These are phyloP conservation scores for Brassica carinata DNA, from an alignment of 345 rosid genomes.

Conservation along the genomic window DNA sequence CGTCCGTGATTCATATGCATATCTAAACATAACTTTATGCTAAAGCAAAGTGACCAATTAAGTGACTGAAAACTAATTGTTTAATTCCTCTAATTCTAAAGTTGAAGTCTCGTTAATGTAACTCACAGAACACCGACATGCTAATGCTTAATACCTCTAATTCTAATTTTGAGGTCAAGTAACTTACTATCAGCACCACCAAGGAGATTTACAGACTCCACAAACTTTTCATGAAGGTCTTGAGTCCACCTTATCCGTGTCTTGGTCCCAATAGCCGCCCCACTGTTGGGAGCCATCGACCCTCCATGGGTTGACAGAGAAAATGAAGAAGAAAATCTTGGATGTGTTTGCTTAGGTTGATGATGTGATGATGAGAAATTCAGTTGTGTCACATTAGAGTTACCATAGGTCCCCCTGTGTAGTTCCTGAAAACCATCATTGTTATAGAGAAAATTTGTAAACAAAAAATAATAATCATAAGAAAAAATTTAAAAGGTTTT, in stretches of 20 bases:
- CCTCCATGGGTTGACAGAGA: constrained; percentile 31
- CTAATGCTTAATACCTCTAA: background rate
- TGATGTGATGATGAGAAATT: constrained; percentile 36
- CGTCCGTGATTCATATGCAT: constrained; percentile 23
- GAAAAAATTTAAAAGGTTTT: background rate
- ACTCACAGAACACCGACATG: background rate
- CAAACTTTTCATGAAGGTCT: constrained; percentile 88
- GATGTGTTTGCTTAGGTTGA: constrained; percentile 22
- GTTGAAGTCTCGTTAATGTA: background rate
- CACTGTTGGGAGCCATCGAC: constrained; percentile 21
- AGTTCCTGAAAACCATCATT: constrained; percentile 39
- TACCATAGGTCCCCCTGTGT: constrained; percentile 22
- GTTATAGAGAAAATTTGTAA: background rate
- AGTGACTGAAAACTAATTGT: background rate
- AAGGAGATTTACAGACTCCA: constrained; percentile 70
- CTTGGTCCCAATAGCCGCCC: constrained; percentile 39
- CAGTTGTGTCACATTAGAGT: constrained; percentile 39
- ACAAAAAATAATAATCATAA: no score
- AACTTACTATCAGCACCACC: constrained; percentile 79
- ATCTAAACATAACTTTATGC: constrained; percentile 13
- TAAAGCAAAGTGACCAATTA: constrained; percentile 13
- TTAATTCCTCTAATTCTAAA: constrained; percentile 9
- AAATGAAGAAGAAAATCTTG: constrained; percentile 23
- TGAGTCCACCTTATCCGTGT: constrained; percentile 85
- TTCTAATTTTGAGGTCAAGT: background rate